These are phyloP conservation scores for Cladorrhinum sp. DNA, from an alignment of 2,329 filamentous ascomycete species.

Conservation along the genomic window DNA sequence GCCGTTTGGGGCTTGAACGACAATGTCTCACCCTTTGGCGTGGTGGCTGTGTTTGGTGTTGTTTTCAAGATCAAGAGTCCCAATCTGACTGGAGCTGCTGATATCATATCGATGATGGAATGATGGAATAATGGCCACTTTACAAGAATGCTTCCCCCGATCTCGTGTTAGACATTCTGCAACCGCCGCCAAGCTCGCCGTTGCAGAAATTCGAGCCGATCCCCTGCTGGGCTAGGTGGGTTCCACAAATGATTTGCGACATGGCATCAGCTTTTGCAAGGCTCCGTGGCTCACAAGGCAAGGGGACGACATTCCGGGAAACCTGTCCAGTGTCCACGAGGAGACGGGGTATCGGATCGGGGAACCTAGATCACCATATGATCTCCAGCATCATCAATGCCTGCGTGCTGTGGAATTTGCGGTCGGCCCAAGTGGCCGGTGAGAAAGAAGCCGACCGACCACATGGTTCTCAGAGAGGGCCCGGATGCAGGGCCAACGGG, in stretches of 20 bases:
- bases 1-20: background rate
- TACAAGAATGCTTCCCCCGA: no score
- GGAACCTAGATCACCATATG: constrained; percentile 4
- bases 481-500: background rate
- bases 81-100: background rate
- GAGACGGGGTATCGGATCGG: background rate
- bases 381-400: constrained; percentile 1
- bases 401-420: background rate
- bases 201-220: background rate
- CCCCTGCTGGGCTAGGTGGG: background rate
- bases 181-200: background rate
- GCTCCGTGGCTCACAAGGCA: background rate
- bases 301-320: constrained; percentile 4
- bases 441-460: background rate
- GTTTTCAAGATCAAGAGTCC: background rate
- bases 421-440: background rate
- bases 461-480: background rate
- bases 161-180: background rate
- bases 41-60: background rate
- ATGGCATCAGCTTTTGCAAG: background rate
- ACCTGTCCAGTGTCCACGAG: constrained; percentile 3
- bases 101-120: background rate
- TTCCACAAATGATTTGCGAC: background rate
- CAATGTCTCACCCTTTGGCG: background rate
- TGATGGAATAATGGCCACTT: background rate